A percentile compares a stretch with the other conserved stretches of the same genome.
These are phyloP conservation scores for Phalaenopsis aphrodite DNA, from an alignment of 106 monocot genomes.

Conservation along the genomic window DNA sequence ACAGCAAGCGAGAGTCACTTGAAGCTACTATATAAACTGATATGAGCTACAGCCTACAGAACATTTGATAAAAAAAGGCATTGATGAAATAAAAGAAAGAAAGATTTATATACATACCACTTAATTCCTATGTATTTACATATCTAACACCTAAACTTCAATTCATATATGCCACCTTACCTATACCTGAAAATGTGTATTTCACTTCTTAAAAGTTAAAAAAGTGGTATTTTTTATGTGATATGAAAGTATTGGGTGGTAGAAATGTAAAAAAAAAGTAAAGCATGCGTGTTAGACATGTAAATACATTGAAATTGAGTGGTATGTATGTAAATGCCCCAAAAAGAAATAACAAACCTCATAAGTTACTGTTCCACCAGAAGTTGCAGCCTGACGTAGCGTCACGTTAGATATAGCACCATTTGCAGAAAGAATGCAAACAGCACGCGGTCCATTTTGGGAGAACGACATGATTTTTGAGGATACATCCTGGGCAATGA, in stretches of 20 bases:
- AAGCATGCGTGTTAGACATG: no score
- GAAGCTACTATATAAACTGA: background rate
- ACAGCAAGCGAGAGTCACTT: background rate
- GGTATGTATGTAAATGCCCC: no score
- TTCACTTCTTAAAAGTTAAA: no score
- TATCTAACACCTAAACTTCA: no score
- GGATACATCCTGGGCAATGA: slow-evolving; percentile 65
- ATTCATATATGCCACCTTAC: no score
- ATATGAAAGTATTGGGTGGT: no score
- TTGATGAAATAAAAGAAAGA: background rate
- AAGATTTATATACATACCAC: no score
- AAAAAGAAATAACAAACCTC: slow-evolving; percentile 44
- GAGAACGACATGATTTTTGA: slow-evolving; percentile 93
- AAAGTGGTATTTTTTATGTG: no score
- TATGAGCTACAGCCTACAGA: background rate
- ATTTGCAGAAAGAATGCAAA: slow-evolving; percentile 93
- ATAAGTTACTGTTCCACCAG: slow-evolving; percentile 94
- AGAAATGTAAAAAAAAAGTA: no score
- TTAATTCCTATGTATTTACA: no score
- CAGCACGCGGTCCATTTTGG: slow-evolving; percentile 78
- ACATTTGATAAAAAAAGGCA: background rate
- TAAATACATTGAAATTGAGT: no score
- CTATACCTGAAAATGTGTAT: no score
- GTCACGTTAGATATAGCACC: slow-evolving; percentile 96
- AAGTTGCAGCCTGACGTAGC: slow-evolving; percentile 86